phyloP scores from a whole-genome alignment of 106 monocot genomes.

The Platanthera zijinensis region DNA sequence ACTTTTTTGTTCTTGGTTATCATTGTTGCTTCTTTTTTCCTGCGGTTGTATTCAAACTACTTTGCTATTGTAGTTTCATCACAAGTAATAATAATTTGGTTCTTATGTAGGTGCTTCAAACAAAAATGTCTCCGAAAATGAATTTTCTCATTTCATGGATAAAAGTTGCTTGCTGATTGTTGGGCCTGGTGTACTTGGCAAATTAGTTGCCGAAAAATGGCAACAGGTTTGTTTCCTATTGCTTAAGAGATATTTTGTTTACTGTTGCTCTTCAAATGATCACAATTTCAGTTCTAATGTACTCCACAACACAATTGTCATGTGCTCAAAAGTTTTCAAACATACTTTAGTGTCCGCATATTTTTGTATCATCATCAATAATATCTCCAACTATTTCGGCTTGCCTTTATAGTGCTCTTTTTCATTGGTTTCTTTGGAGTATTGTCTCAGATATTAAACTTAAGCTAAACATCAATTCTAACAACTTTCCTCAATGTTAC shows the following conservation, averaged over 20 bases:
- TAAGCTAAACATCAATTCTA: too few relatives aligned
- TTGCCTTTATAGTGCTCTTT: too few relatives aligned
- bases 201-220: slow-evolving; percentile 66
- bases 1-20: background rate
- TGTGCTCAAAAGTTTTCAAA: too few relatives aligned
- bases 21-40: background rate
- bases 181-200: slow-evolving; percentile 61
- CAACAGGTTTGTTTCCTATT: slow-evolving; percentile 34
- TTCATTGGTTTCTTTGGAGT: too few relatives aligned
- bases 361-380: too few relatives aligned
- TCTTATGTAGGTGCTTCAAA: slow-evolving; percentile 14
- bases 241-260: background rate
- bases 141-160: slow-evolving; percentile 13
- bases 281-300: too few relatives aligned
- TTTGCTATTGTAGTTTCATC: background rate
- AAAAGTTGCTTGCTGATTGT: slow-evolving; percentile 46
- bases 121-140: slow-evolving; percentile 10
- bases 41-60: background rate
- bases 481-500: too few relatives aligned
- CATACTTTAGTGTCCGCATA: too few relatives aligned
- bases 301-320: too few relatives aligned
- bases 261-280: too few relatives aligned
- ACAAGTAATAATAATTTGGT: background rate
- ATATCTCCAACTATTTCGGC: too few relatives aligned
- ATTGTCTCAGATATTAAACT: too few relatives aligned